Evolutionary conservation across 2,329 filamentous ascomycete genomes (phyloP).

Genomic region (Trichoderma sp.): DNA sequence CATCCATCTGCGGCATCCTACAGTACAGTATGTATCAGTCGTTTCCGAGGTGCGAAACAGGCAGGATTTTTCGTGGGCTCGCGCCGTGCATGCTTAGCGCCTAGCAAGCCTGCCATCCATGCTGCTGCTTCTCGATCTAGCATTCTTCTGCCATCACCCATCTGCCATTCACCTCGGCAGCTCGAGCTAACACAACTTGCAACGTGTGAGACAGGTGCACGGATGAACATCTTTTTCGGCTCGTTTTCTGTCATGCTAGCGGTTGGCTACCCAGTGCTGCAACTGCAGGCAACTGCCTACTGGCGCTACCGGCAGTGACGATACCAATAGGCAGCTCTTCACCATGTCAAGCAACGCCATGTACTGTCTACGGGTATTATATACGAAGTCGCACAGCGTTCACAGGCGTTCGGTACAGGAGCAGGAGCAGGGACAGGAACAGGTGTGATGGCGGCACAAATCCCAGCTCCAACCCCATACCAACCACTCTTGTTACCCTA

Average conservation of each 20-base stretch:
- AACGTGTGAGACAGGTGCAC: slow-evolving; percentile 9
- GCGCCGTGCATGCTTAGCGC: background rate
- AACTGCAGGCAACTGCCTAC: background rate
- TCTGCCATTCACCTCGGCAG: slow-evolving; percentile 13
- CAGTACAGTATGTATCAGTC: background rate
- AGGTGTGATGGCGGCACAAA: background rate
- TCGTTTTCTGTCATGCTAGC: background rate
- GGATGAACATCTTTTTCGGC: background rate
- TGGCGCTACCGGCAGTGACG: background rate
- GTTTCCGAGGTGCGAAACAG: background rate
- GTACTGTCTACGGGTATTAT: background rate
- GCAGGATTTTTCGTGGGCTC: background rate
- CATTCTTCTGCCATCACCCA: background rate
- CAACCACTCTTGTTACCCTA: slow-evolving; percentile 7
- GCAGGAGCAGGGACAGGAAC: background rate
- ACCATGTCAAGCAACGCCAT: background rate
- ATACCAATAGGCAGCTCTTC: background rate
- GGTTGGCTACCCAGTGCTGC: background rate
- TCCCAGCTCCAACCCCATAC: slow-evolving; percentile 15
- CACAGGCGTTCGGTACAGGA: background rate
- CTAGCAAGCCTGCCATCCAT: background rate
- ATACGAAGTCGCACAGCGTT: background rate
- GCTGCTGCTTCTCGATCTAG: background rate
- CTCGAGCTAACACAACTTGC: background rate
- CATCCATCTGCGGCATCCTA: background rate